Conservation (phyloP, 768 basidiomycete genomes). For the Tylopilus sp. region DNA sequence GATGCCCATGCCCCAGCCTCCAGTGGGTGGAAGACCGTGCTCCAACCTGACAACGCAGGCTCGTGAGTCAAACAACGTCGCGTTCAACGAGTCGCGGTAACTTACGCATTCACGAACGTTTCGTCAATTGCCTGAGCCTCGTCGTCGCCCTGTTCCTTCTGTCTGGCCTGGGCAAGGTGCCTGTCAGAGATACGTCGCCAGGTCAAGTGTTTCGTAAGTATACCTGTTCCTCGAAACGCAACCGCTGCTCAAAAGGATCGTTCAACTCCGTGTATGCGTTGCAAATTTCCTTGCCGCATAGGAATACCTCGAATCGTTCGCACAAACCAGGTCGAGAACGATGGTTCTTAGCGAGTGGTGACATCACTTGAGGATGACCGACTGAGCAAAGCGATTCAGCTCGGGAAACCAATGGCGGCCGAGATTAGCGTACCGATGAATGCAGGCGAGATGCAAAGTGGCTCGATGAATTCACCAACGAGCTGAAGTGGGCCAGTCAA, state of each 20-base stretch:
- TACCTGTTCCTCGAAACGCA: slow-evolving; percentile 94
- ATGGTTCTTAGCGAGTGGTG: slow-evolving; percentile 97
- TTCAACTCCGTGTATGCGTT: slow-evolving; percentile 99
- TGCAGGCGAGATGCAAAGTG: slow-evolving; percentile 91
- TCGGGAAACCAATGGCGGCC: background rate
- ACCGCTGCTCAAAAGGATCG: slow-evolving; percentile 94
- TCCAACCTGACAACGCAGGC: slow-evolving; percentile 60
- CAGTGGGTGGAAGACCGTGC: slow-evolving; percentile 95
- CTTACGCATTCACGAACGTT: slow-evolving; percentile 91
- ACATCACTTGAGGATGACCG: slow-evolving; percentile 99
- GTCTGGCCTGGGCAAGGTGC: slow-evolving; percentile 51
- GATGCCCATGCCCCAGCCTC: slow-evolving; percentile 95
- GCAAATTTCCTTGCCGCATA: slow-evolving; percentile 97
- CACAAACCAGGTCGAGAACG: slow-evolving; percentile 95
- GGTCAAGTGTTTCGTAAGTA: slow-evolving; percentile 1
- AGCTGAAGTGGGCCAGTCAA: slow-evolving; percentile 47
- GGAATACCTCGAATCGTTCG: slow-evolving; percentile 98
- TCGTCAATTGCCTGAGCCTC: slow-evolving; percentile 98
- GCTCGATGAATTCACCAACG: slow-evolving; percentile 97
- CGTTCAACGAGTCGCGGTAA: slow-evolving; percentile 8
- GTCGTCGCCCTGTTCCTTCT: slow-evolving; percentile 97
- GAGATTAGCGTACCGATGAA: slow-evolving; percentile 70
- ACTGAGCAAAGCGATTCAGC: slow-evolving; percentile 41
- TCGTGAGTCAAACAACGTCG: slow-evolving; percentile 1
- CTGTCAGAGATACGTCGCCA: background rate